Percentiles rank a stretch among this genome's conserved stretches.
Evolutionary conservation across 495 filamentous ascomycete genomes (phyloP).

Genomic region (Aspergillus affinis): DNA sequence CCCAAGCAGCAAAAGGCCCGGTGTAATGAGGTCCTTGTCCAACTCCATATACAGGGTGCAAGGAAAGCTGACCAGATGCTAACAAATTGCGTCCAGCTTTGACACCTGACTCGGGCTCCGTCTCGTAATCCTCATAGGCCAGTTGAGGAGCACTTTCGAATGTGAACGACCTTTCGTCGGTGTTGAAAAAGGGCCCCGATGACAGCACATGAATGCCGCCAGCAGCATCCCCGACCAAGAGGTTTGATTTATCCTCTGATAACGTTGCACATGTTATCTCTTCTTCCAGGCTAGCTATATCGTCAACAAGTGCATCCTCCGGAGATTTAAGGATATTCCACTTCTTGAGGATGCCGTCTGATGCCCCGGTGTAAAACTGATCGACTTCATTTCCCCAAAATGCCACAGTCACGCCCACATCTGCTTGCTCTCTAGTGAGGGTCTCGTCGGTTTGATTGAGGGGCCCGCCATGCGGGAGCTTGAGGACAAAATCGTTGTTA

Average conservation of each 20-base stretch:
- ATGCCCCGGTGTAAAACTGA: constrained; percentile 84
- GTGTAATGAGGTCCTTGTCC: constrained; percentile 45
- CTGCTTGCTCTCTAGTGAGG: constrained; percentile 60
- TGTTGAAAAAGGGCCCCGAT: constrained; percentile 31
- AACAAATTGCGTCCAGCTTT: constrained; percentile 30
- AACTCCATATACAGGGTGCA: constrained; percentile 43
- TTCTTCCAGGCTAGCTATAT: constrained; percentile 50
- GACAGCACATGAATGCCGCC: constrained; percentile 71
- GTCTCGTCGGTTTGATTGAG: constrained; percentile 60
- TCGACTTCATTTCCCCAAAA: constrained; percentile 72
- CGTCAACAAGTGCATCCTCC: constrained; percentile 61
- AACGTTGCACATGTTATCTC: constrained; percentile 65
- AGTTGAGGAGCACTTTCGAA: constrained; percentile 25
- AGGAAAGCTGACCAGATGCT: constrained; percentile 34
- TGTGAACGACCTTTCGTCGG: constrained; percentile 19
- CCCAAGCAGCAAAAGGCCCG: constrained; percentile 47
- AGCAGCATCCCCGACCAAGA: constrained; percentile 74
- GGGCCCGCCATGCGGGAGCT: constrained; percentile 67
- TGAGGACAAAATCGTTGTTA: constrained; percentile 56
- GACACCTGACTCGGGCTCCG: constrained; percentile 27
- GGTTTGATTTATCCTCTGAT: constrained; percentile 65
- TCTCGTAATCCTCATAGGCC: constrained; percentile 5
- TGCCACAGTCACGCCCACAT: constrained; percentile 79
- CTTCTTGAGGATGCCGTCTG: constrained; percentile 80
- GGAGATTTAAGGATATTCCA: constrained; percentile 73